These are phyloP conservation scores for Hypoxylon sp. DNA, from an alignment of 2,329 filamentous ascomycete species.

Conservation along the genomic window DNA sequence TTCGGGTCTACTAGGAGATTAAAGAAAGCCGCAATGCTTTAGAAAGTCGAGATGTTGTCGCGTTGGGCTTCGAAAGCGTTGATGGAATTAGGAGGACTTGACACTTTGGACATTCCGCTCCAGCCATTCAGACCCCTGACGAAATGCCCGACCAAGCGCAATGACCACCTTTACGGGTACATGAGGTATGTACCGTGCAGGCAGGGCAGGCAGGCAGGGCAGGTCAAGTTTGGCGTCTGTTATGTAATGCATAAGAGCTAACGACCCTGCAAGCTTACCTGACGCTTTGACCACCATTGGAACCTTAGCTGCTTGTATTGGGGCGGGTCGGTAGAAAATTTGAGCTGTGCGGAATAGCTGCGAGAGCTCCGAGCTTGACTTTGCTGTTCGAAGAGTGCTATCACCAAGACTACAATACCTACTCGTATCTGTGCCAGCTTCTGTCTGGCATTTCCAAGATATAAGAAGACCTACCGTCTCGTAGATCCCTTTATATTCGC, in stretches of 20 bases:
- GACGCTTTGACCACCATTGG: not conserved
- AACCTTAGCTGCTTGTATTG: not conserved
- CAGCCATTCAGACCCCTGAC: conserved; percentile 21
- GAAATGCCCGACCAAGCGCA: not conserved
- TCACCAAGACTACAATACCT: no score
- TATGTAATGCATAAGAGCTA: no score
- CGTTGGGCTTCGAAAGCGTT: conserved; percentile 6
- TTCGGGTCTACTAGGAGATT: conserved; percentile 11
- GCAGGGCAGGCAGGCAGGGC: no score
- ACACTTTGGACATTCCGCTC: conserved; percentile 26
- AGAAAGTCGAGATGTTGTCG: not conserved
- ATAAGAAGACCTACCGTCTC: no score
- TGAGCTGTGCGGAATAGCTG: not conserved
- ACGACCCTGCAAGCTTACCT: no score
- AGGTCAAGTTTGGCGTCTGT: no score
- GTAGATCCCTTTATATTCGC: no score
- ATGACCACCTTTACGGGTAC: not conserved
- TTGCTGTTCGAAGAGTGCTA: no score
- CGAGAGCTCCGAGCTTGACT: not conserved
- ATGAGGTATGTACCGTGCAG: no score
- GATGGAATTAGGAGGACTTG: conserved; percentile 16
- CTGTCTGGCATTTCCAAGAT: no score
- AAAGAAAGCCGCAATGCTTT: not conserved
- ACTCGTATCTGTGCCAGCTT: no score
- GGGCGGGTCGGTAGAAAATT: not conserved